Conservation (phyloP, 768 basidiomycete genomes). For the Amanita phalloides region DNA sequence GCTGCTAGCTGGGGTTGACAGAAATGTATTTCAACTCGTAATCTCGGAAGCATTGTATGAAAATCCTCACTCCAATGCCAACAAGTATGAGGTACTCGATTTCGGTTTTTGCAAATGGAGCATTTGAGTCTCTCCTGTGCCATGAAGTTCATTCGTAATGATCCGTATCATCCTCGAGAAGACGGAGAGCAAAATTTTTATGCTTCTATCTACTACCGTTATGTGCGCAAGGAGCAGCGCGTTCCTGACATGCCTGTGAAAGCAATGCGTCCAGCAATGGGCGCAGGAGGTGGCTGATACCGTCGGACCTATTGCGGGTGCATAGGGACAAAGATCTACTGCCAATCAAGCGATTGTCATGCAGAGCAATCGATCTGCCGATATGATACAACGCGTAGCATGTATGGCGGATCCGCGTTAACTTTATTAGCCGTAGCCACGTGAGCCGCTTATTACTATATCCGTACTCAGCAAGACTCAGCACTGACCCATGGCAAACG, state of each 20-base stretch:
- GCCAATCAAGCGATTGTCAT: neutral
- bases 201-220: neutral
- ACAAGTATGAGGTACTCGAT: no score
- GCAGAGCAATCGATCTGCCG: neutral
- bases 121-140: neutral
- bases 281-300: neutral
- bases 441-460: neutral
- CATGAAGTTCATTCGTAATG: neutral
- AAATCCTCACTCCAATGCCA: neutral
- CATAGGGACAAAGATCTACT: neutral
- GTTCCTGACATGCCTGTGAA: neutral
- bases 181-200: neutral
- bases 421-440: neutral
- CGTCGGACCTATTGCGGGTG: neutral
- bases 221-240: neutral
- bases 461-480: neutral
- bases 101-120: neutral
- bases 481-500: slow-evolving; percentile 24
- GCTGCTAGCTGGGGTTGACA: no score
- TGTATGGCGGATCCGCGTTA: neutral
- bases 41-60: neutral
- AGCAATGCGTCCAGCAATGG: neutral
- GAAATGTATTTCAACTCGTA: neutral
- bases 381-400: neutral
- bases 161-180: neutral